Evolutionary conservation across 169 alveolate species (phyloP), one percentile per base, ranked within the genome.

Genomic region (Eimeria acervulina): DNA sequence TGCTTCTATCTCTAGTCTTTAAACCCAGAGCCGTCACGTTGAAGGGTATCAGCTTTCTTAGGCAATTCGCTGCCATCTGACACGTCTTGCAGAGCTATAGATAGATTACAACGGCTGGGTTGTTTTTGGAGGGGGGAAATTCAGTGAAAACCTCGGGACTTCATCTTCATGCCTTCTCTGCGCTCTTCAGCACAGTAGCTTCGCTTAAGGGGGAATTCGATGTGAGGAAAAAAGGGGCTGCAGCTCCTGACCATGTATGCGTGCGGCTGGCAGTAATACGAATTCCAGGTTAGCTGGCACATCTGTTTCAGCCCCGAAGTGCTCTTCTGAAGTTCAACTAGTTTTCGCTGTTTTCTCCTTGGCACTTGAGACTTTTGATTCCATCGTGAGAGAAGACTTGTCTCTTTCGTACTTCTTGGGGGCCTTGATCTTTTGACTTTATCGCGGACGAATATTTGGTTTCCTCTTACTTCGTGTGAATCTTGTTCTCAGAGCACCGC

Each of bases 401-500:
- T 10, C 7, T 21, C 38, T 42, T 2, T 47, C 51, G n/a, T 17
- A 72, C 10, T 76, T 40, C 21, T 13, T 23, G 26, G 2, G 26
- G 3, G 36, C 17, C 15, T 42, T 13, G 15, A 12, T 10, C 59
- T 10, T 40, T 19, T 36, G 36, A 36, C 21, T 31, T 0, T 55
- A 55, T 44, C 40, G 70, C 19, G 8, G 44, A 36, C 26, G 40
- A 40, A n/a, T n/a, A n/a, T n/a, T n/a, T n/a, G n/a, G n/a, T n/a
- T n/a, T n/a, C n/a, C n/a, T n/a, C n/a, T n/a, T n/a, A n/a, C n/a
- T n/a, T n/a, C n/a, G n/a, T n/a, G n/a, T n/a, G n/a, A n/a, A n/a
- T n/a, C n/a, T n/a, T 61, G 21, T 61, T n/a, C 42, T 87, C 94
- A 87, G 94, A 87, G 81, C 94, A 87, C n/a, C 94, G 83, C 59